phyloP scores from a whole-genome alignment of 352 stramenopile genomes.

The Phytophthora aleatoria region DNA sequence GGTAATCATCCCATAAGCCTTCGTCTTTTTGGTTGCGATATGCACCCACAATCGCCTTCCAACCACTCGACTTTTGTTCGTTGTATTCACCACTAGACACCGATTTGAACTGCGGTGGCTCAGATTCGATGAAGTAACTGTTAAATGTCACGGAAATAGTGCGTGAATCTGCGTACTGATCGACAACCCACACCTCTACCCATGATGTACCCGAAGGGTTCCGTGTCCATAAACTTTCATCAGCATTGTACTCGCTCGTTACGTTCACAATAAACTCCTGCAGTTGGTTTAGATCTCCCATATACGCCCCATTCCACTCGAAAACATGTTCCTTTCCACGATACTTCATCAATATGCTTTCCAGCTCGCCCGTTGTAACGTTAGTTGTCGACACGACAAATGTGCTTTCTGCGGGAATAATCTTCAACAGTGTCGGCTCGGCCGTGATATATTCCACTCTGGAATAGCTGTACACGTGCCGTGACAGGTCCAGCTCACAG shows the following conservation, averaged over 20 bases:
- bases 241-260: constrained; percentile 4
- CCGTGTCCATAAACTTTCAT: constrained; percentile 11
- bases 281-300: not conserved
- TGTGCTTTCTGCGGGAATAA: constrained; percentile 14
- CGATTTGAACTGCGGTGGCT: constrained; percentile 24
- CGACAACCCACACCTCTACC: constrained; percentile 7
- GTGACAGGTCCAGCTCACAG: constrained; percentile 26
- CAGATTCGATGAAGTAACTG: constrained; percentile 19
- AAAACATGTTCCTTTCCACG: constrained; percentile 18
- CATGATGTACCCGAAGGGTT: constrained; percentile 2
- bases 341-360: constrained; percentile 29
- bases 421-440: constrained; percentile 16
- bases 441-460: not conserved
- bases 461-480: constrained; percentile 8
- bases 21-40: constrained; percentile 15
- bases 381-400: constrained; percentile 15
- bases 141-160: constrained; percentile 11
- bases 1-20: constrained; percentile 4
- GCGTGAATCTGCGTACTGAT: not conserved
- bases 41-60: constrained; percentile 5
- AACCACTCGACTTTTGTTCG: constrained; percentile 17
- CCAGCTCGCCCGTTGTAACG: constrained; percentile 5
- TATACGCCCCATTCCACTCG: not conserved
- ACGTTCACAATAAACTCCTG: constrained; percentile 5
- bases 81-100: constrained; percentile 13